These are phyloP conservation scores for Fusarium sp. DNA, from an alignment of 2,329 filamentous ascomycete genomes.

Conservation along the genomic window DNA sequence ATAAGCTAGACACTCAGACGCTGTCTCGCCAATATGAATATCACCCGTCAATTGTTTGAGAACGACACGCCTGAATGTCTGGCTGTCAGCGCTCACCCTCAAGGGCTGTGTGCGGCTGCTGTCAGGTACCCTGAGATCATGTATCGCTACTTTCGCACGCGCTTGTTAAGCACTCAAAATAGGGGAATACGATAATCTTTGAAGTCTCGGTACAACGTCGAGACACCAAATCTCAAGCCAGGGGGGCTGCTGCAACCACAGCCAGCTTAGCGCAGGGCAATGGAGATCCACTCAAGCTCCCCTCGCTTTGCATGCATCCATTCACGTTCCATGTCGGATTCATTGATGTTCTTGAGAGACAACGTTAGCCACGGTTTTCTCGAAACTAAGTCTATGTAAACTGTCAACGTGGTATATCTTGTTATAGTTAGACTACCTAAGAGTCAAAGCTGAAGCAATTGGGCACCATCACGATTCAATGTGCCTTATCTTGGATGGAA, in stretches of 20 bases:
- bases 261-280: constrained; percentile 20
- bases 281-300: constrained; percentile 48
- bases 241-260: constrained; percentile 35
- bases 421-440: no score
- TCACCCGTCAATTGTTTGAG: constrained; percentile 30
- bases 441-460: no score
- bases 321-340: constrained; percentile 16
- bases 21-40: constrained; percentile 15
- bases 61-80: constrained; percentile 26
- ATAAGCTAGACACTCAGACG: constrained; percentile 6
- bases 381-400: not conserved
- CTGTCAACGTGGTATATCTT: not conserved
- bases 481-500: not conserved
- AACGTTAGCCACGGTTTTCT: not conserved
- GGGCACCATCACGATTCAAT: not conserved
- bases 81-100: constrained; percentile 21
- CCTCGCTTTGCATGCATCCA: constrained; percentile 27
- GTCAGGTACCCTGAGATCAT: constrained; percentile 27
- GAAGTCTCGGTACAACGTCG: constrained; percentile 40
- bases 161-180: not conserved
- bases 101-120: constrained; percentile 20
- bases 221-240: constrained; percentile 37
- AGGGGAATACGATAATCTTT: constrained; percentile 21
- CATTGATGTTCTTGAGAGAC: not conserved
- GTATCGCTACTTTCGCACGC: constrained; percentile 39